Percentiles rank a stretch among this genome's conserved stretches.
These are phyloP conservation scores for Osmanthus fragrans DNA, from an alignment of 257 asterid species.

Conservation along the genomic window DNA sequence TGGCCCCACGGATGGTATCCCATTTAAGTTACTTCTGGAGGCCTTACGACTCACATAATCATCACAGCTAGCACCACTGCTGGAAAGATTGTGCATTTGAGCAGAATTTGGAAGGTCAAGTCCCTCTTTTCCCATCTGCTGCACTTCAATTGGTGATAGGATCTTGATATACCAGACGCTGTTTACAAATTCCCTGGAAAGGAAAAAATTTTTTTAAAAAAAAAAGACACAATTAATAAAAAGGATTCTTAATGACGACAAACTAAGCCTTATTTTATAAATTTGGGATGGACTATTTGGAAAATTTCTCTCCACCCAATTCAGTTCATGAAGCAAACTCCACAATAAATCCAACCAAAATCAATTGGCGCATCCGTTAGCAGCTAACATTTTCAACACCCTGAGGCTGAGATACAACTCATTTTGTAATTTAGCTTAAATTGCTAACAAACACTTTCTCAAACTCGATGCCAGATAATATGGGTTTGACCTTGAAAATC, in stretches of 20 bases:
- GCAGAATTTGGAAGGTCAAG: slow-evolving; percentile 60
- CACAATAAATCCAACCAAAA: not conserved
- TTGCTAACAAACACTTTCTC: not conserved
- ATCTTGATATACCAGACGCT: slow-evolving; percentile 88
- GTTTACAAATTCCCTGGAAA: slow-evolving; percentile 81
- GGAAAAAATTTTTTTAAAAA: no score
- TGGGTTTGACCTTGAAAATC: not conserved
- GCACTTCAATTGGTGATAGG: slow-evolving; percentile 87
- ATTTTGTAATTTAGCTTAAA: not conserved
- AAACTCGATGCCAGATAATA: not conserved
- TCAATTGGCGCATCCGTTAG: not conserved
- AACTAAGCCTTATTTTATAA: not conserved
- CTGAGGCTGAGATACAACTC: not conserved
- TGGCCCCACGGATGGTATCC: slow-evolving; percentile 71
- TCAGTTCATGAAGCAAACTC: not conserved
- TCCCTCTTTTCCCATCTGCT: slow-evolving; percentile 90
- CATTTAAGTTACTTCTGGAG: slow-evolving; percentile 49
- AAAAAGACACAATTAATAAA: not conserved
- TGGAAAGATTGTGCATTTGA: slow-evolving; percentile 44
- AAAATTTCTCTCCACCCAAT: not conserved
- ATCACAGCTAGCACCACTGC: slow-evolving; percentile 47
- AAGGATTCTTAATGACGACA: not conserved
- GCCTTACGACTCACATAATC: slow-evolving; percentile 54
- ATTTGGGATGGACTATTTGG: not conserved
- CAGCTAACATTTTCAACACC: not conserved